These are phyloP conservation scores for Cardamine occulta DNA, from an alignment of 345 rosid species.

Conservation along the genomic window DNA sequence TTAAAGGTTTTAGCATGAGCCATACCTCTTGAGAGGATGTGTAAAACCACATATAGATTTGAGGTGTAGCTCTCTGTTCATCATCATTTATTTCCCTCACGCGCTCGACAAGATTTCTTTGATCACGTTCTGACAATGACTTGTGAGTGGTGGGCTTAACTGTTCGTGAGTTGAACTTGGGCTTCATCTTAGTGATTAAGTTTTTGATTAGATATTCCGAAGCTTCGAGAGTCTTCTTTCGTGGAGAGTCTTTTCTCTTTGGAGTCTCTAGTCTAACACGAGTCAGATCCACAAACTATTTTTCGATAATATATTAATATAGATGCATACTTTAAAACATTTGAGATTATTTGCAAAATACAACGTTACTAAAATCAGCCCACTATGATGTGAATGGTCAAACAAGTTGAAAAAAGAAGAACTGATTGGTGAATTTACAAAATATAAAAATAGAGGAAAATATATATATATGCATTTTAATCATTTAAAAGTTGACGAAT, in stretches of 20 bases:
- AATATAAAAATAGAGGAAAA: not conserved
- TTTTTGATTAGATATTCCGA: not conserved
- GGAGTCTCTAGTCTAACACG: not conserved
- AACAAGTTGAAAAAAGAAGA: not conserved
- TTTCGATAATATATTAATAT: not conserved
- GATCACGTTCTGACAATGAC: not conserved
- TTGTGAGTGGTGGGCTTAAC: not conserved
- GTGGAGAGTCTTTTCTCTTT: not conserved
- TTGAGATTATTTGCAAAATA: no score
- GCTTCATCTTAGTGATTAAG: not conserved
- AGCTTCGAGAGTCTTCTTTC: constrained; percentile 1
- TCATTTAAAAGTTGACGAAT: not conserved
- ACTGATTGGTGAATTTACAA: not conserved
- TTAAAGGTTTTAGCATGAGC: no score
- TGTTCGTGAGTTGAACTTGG: constrained; percentile 1
- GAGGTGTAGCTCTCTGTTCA: not conserved
- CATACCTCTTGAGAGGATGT: no score
- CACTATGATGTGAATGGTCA: not conserved
- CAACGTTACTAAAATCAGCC: not conserved
- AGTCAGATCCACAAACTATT: not conserved
- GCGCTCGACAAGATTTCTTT: no score
- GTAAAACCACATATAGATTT: not conserved
- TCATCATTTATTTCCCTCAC: not conserved
- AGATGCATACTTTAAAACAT: not conserved
- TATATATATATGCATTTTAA: not conserved